Conservation (phyloP, 305 asterid genomes). For the Andrographis paniculata region DNA sequence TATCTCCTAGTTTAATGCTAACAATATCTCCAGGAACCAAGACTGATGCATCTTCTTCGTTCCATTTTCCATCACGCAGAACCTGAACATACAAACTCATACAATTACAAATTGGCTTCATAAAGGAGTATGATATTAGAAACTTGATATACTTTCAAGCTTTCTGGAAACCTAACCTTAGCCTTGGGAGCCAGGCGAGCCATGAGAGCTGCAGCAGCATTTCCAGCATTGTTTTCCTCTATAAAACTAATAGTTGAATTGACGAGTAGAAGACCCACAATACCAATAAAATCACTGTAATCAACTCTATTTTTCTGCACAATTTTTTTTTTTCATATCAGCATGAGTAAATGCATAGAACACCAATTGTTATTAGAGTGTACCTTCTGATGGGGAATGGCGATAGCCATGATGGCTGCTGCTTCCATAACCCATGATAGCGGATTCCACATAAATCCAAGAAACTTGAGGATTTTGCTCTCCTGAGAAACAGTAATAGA, state of each 20-base stretch:
- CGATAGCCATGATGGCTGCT: constrained; percentile 51
- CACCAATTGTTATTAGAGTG: not conserved
- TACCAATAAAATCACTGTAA: constrained; percentile 47
- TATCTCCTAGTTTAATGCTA: constrained; percentile 65
- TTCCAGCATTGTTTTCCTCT: constrained; percentile 62
- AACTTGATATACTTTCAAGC: not conserved
- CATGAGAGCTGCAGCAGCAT: constrained; percentile 69
- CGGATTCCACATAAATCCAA: constrained; percentile 67
- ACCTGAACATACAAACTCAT: constrained; percentile 23
- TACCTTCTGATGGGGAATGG: constrained; percentile 50
- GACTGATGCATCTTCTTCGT: constrained; percentile 55
- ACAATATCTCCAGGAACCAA: constrained; percentile 64
- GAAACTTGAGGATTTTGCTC: constrained; percentile 45
- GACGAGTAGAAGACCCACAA: constrained; percentile 35
- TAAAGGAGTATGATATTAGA: not conserved
- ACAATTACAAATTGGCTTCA: not conserved
- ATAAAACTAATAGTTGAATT: constrained; percentile 56
- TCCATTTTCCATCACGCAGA: constrained; percentile 52
- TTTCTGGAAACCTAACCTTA: constrained; percentile 24
- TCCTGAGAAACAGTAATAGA: constrained; percentile 25
- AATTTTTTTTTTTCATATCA: not conserved
- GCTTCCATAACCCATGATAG: constrained; percentile 69
- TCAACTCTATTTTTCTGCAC: constrained; percentile 35
- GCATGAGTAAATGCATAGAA: not conserved
- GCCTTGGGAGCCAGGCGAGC: constrained; percentile 67